A percentile compares a stretch with the other conserved stretches of the same genome.
phyloP scores from a whole-genome alignment of 768 basidiomycete genomes.

The Scleroderma bovista region DNA sequence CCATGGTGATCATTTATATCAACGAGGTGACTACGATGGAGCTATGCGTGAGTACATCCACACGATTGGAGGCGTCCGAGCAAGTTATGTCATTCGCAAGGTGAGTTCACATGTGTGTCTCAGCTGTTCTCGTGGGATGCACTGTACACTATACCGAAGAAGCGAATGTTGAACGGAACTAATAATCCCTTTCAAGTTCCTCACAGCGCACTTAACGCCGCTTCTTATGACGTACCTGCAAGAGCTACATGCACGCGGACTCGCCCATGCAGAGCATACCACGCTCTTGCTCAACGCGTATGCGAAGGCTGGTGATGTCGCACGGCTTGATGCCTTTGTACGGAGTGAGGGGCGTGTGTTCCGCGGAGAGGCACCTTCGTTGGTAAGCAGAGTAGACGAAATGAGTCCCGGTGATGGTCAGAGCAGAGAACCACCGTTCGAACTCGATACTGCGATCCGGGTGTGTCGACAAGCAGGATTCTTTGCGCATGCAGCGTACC shows the following conservation, averaged over 20 bases:
- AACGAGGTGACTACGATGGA: constrained; percentile 87
- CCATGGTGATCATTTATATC: constrained; percentile 89
- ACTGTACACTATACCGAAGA: neutral
- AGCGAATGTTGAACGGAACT: neutral
- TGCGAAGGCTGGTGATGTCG: constrained; percentile 91
- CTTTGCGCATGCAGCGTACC: constrained; percentile 89
- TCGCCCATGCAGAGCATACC: constrained; percentile 95
- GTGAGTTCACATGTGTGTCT: constrained; percentile 34
- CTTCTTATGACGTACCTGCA: constrained; percentile 95
- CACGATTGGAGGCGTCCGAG: constrained; percentile 84
- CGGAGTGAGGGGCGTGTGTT: constrained; percentile 69
- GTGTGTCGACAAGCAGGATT: constrained; percentile 97
- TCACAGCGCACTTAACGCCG: constrained; percentile 93
- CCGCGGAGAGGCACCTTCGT: constrained; percentile 9
- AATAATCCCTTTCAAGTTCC: constrained; percentile 54
- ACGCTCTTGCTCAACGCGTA: constrained; percentile 96
- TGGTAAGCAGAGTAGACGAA: constrained; percentile 10
- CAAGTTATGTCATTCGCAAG: constrained; percentile 97
- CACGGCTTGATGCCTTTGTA: constrained; percentile 87
- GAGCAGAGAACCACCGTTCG: constrained; percentile 80
- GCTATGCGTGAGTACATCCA: constrained; percentile 90
- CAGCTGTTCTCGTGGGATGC: neutral
- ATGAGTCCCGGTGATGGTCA: constrained; percentile 33
- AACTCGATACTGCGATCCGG: constrained; percentile 93
- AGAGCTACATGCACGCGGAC: constrained; percentile 83